Evolutionary conservation across 2,329 filamentous ascomycete species (phyloP).

Genomic region (Curvularia sp.): DNA sequence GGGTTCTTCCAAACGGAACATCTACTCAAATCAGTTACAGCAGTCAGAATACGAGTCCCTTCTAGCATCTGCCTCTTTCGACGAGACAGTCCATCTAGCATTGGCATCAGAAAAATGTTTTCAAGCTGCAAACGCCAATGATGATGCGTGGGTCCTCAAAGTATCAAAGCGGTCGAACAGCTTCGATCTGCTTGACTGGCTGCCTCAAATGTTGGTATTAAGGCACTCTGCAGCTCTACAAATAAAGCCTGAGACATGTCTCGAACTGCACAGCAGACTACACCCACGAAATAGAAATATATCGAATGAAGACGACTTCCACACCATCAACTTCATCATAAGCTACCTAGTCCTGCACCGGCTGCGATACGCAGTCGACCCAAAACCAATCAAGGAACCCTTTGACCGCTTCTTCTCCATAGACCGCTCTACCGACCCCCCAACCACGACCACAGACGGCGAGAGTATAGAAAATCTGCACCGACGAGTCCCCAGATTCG

Average conservation of each 20-base stretch:
- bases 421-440: background rate
- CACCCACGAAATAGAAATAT: slow-evolving; percentile 5
- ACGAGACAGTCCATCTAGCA: slow-evolving; percentile 25
- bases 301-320: slow-evolving; percentile 13
- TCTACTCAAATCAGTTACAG: background rate
- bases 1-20: background rate
- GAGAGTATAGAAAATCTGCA: background rate
- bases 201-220: slow-evolving; percentile 32
- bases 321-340: slow-evolving; percentile 27
- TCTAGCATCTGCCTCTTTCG: slow-evolving; percentile 8
- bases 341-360: slow-evolving; percentile 21
- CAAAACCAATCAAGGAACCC: background rate
- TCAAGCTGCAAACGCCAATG: background rate
- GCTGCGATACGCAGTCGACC: slow-evolving; percentile 1
- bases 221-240: slow-evolving; percentile 21
- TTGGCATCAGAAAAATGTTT: slow-evolving; percentile 26
- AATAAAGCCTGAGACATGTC: slow-evolving; percentile 22
- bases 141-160: slow-evolving; percentile 4
- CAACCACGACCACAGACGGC: background rate
- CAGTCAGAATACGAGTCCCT: slow-evolving; percentile 22
- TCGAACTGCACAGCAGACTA: slow-evolving; percentile 22
- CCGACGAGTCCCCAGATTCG: slow-evolving; percentile 16
- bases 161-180: background rate
- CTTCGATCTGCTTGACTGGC: slow-evolving; percentile 26
- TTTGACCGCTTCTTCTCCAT: slow-evolving; percentile 1